Evolutionary conservation across 495 filamentous ascomycete species (phyloP), one percentile per base, ranked within the genome.

Genomic region (Penicillium silybi): DNA sequence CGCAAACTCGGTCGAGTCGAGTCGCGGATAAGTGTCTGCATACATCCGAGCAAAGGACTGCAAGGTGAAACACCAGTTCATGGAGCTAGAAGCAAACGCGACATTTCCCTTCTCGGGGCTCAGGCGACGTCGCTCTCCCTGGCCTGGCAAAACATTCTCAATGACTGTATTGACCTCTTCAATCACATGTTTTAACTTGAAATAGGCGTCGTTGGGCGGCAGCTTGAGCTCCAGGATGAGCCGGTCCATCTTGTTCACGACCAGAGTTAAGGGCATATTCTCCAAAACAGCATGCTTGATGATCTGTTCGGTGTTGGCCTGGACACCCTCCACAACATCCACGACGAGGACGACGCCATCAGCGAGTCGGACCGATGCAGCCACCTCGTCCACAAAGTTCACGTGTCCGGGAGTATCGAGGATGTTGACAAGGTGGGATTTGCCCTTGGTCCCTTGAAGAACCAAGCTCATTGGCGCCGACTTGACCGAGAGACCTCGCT

Each of bases 71-170:
- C 88, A 93, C 93, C 93, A 98, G 19, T 86, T 86, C 90, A 97
- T 96, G 32, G 80, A 85, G 49, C 86, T 90, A 65, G 90, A 92
- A 0, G 91, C 91, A 66, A 98, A 98, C 11, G 92, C 82, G 18
- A 98, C 93, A 65, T 98, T 98, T 40, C 92, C 95, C 69, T 92
- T 96, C 67, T 97, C 93, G 0, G 93, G 93, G 58, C 92, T 97
- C 53, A 98, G 61, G 56, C 95, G 84, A 69, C 81, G 78, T 52
- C 76, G 79, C 63, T 88, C 90, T 13, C 92, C 92, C 59, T 84
- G 84, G 2, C 91, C 91, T 3, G 93, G 93, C 10, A 92, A 74
- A 7, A 86, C 83, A 61, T 84, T 89, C 56, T 96, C 92, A 63
- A 98, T 97, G 59, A 91, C 76, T 0, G 89, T 97, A 68, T 98